phyloP scores from a whole-genome alignment of 2,329 filamentous ascomycete species.

The Epichloe sibirici region DNA sequence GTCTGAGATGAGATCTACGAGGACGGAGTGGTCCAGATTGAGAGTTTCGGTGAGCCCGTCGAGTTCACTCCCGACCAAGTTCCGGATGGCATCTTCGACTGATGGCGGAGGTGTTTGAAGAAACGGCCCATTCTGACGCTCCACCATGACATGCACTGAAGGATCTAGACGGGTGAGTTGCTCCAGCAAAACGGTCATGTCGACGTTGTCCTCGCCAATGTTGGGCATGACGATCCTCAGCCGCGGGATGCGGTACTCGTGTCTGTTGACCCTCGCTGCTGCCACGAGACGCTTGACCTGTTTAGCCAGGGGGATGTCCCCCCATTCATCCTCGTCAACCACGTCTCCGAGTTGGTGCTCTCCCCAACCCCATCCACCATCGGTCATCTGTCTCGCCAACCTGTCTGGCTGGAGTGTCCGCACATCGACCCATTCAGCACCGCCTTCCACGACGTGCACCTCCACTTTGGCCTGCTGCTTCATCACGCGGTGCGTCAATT shows the following conservation, averaged over 20 bases:
- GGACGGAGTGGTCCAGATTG: conserved; percentile 29
- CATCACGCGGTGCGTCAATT: conserved; percentile 18
- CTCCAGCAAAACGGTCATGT: conserved; percentile 21
- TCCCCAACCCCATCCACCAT: conserved; percentile 30
- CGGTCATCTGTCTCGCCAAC: conserved; percentile 27
- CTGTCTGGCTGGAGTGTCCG: conserved; percentile 19
- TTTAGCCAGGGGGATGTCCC: conserved; percentile 21
- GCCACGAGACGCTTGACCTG: conserved; percentile 21
- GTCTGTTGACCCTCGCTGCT: conserved; percentile 23
- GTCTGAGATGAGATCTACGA: conserved; percentile 29
- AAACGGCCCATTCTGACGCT: conserved; percentile 17
- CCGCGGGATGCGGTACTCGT: conserved; percentile 24
- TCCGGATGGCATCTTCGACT: conserved; percentile 16
- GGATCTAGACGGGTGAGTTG: conserved; percentile 19
- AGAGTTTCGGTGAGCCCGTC: conserved; percentile 22
- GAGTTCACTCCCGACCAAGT: conserved; percentile 20
- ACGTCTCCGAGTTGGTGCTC: conserved; percentile 19
- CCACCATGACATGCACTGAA: conserved; percentile 20
- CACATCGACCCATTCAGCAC: conserved; percentile 22
- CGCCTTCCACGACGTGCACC: conserved; percentile 24
- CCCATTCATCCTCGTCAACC: conserved; percentile 22
- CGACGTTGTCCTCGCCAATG: conserved; percentile 16
- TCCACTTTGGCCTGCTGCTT: conserved; percentile 22
- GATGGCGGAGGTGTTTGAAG: conserved; percentile 12
- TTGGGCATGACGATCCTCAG: conserved; percentile 24